Evolutionary conservation across 768 basidiomycete genomes (phyloP), one percentile per base, ranked within the genome.

Genomic region (Mycena rebaudengoi): DNA sequence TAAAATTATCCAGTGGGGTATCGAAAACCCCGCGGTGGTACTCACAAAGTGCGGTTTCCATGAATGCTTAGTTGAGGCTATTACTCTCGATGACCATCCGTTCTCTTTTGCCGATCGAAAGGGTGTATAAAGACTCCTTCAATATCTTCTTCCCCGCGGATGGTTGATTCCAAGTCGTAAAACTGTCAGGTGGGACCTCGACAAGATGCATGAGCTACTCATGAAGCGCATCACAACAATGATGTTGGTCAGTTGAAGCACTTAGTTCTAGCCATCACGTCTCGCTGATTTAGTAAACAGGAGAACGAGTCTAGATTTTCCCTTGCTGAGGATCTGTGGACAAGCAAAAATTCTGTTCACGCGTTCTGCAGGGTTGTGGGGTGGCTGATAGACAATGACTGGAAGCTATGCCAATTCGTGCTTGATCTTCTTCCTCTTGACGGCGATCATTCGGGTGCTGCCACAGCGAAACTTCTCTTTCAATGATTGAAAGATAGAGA

Each of bases 311-410:
- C 65, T 4, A 62, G 63, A 41, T 48, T 66, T 46, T 45, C 61
- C 23, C 50, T 66, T 10, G 60, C 61, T 7, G 49, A 55, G 20
- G 65, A 66, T 37, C n/a, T 66, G 13, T 62, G 61, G 65, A 66
- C 61, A 4, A 66, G 65, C n/a, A 66, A 66, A 56, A 66, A 62
- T 28, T 66, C 61, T 1, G 65, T 66, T 8, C 63, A 66, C 28
- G 65, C 65, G 10, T 66, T 66, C 41, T 48, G 53, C 33, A 61
- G 65, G 10, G 16, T 23, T 6, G 49, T 66, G 11, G 54, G 46
- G 2, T 66, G 44, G 54, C 29, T 52, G 4, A 66, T 66, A 13
- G 49, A 66, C 41, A 30, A 62, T 37, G 25, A 62, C 4, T 66
- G 60, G 53, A 56, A 20, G 5, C 60, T 66, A 3, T 28, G 40